Evolutionary conservation across 768 basidiomycete species (phyloP).

Genomic region (Pluteus cervinus): DNA sequence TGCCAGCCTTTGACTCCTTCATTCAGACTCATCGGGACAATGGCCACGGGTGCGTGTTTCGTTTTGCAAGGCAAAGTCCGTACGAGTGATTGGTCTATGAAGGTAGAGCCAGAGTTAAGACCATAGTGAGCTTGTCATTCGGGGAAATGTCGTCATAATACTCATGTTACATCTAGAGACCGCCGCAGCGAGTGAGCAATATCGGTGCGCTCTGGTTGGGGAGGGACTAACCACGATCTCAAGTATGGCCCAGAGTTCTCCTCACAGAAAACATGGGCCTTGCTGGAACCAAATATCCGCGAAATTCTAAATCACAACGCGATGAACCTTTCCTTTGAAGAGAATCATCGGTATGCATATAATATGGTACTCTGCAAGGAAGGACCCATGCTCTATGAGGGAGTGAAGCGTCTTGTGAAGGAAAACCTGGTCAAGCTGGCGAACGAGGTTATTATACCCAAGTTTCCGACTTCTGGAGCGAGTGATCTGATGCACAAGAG

Average conservation of each 20-base stretch:
- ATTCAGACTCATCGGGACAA: no score
- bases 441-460: slow-evolving; percentile 66
- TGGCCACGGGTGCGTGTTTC: no score
- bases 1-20: no score
- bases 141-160: no score
- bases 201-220: no score
- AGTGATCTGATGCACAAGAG: slow-evolving; percentile 69
- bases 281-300: slow-evolving; percentile 77
- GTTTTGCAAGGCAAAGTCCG: no score
- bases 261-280: slow-evolving; percentile 80
- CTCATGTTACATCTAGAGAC: no score
- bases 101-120: no score
- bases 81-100: no score
- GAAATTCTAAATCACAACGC: slow-evolving; percentile 97
- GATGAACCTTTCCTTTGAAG: slow-evolving; percentile 66
- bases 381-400: slow-evolving; percentile 82
- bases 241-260: slow-evolving; percentile 73
- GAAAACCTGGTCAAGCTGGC: slow-evolving; percentile 84
- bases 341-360: slow-evolving; percentile 91
- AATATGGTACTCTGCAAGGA: slow-evolving; percentile 88
- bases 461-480: slow-evolving; percentile 70
- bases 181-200: no score
- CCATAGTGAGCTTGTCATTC: no score
- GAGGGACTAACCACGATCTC: slow-evolving; percentile 2
- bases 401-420: slow-evolving; percentile 69